Conservation (phyloP, 352 stramenopile species). For the Pythium plurisporium region DNA sequence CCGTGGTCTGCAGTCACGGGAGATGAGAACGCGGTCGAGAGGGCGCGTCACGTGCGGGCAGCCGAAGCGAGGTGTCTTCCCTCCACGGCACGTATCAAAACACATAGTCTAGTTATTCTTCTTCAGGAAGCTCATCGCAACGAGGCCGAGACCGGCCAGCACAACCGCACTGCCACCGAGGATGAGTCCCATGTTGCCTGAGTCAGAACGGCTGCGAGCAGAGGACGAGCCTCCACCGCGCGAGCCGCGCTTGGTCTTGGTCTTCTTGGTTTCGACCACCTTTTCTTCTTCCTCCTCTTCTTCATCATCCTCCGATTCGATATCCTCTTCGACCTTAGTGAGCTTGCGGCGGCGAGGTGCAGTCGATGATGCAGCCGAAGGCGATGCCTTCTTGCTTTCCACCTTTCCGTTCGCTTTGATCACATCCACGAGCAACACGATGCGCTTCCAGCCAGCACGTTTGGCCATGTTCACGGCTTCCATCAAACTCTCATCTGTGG, state of each 20-base stretch:
- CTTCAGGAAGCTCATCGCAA: slow-evolving; percentile 53
- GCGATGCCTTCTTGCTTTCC: slow-evolving; percentile 17
- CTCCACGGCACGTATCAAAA: not conserved
- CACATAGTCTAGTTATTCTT: slow-evolving; percentile 50
- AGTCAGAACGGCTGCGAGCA: not conserved
- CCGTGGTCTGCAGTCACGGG: slow-evolving; percentile 20
- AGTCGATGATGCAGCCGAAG: slow-evolving; percentile 5
- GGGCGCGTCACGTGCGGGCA: not conserved
- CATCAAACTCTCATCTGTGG: slow-evolving; percentile 78
- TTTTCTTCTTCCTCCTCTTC: slow-evolving; percentile 35
- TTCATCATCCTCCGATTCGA: slow-evolving; percentile 41
- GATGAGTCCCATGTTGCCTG: slow-evolving; percentile 20
- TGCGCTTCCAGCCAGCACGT: slow-evolving; percentile 77
- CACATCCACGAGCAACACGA: slow-evolving; percentile 80
- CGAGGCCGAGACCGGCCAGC: slow-evolving; percentile 37
- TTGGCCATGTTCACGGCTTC: slow-evolving; percentile 86
- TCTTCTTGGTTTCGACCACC: slow-evolving; percentile 32
- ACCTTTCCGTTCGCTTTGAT: slow-evolving; percentile 37
- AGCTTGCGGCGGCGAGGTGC: slow-evolving; percentile 43
- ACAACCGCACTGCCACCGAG: slow-evolving; percentile 22
- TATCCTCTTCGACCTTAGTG: slow-evolving; percentile 80
- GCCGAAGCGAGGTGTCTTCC: not conserved
- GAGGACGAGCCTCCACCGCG: not conserved
- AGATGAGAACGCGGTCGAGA: not conserved
- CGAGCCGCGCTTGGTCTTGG: slow-evolving; percentile 22